Evolutionary conservation across 1,139 yeast genomes (phyloP), one percentile per base, ranked within the genome.

Genomic region (Diutina pseudorugosa): DNA sequence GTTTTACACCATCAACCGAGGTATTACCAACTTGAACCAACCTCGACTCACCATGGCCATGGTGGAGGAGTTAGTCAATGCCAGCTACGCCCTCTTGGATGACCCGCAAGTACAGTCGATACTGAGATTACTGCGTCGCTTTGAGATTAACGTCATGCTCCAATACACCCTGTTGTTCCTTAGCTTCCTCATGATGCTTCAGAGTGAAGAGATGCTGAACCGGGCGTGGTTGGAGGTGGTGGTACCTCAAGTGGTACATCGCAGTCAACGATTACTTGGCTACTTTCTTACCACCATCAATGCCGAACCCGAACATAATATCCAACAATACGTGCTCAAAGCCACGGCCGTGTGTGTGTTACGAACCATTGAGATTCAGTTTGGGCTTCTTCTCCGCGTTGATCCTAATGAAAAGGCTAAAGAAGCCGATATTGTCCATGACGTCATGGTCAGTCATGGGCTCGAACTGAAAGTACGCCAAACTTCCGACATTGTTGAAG

Each of bases 151-250:
- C n/a, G 57, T 62, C n/a, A 60, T 67, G 27, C 58, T 73, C 25
- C 63, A 62, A 41, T 71, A 70, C 55, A 61, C 69, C 41, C 61
- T 66, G 50, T 60, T 68, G 44, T 71, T 62, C 52, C 56, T 72
- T 56, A 58, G 66, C 7, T 69, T 68, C 52, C 54, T 71, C 3
- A 59, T 69, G 30, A 60, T 71, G 51, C 58, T 73, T 21, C 77
- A 73, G 56, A 62, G 65, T 12, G 77, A 73, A 57, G 73, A 69
- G 20, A 54, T 56, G 16, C 60, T 18, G 49, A n/a, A 12, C 14
- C 36, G 20, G 25, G 40, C 27, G 11, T 27, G 14, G 40, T 18
- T 27, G n/a, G 18, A 7, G 23, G 19, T 11, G 40, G 19, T 19
- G 21, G 49, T 45, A 9, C 49, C 49, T 2, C 16, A 45, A 14